Base-by-base conservation (phyloP, 345 rosid species). In the Rhodamnia argentea region DNA sequence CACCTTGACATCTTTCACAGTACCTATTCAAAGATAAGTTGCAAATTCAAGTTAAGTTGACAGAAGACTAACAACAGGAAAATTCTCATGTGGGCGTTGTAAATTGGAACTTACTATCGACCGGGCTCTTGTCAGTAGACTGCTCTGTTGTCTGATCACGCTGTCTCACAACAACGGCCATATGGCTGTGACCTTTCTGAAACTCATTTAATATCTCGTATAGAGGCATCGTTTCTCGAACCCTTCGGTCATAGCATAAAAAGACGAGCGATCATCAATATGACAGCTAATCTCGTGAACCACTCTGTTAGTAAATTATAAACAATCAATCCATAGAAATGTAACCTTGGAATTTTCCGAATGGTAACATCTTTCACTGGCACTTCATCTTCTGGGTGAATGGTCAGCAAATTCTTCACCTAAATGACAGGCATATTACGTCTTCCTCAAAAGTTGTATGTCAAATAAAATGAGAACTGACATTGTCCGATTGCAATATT, bases 151-250 rank as follows among this genome's bases (percentile, higher is more conserved):
- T 83, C 86, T 87, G 92, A 87, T 91, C 90, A 87, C 89, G 90
- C 83, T 84, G 92, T 83, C 94, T 94, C 51, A 94, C 94, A 62
- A 96, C 96, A 87, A 96, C 97, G 83, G 99, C 99, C 99, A 97
- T 97, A 87, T 97, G 99, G 92, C 99, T 97, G 83, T 95, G 99
- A 82, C 99, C 99, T 90, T 97, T 97, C 88, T 97, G 99, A 89
- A 97, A 97, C 91, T 97, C 99, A 86, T 97, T 97, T 93, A 97
- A 86, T 89, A 97, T 96, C 89, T 97, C 99, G 89, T 97, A 97
- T 74, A 97, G 89, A 42, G 99, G 99, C 91, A 96, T 88, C 32
- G 85, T 92, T 86, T 96, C 99, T 83, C 86, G 92, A 88, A 97
- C 97, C 93, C 99, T 37, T 87, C 15, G 86, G 76, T 82, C 84